Base-by-base conservation (phyloP, 2,329 filamentous ascomycete genomes). In the Apiospora malaysiana region DNA sequence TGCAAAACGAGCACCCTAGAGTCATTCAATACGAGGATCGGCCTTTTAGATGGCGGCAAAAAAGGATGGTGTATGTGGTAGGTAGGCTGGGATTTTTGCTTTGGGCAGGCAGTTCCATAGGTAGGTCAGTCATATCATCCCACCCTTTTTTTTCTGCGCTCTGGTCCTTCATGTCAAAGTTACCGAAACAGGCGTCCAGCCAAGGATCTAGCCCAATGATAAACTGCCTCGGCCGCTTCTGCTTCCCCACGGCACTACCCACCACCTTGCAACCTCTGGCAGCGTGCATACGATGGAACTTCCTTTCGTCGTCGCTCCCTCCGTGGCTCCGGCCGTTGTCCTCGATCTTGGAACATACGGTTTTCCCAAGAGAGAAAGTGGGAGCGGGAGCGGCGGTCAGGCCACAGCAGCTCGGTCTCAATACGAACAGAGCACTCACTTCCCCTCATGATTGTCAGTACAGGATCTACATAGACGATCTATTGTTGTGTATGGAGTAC, bases 131-230 rank as follows among this genome's bases (percentile, higher is more conserved):
- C 51, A 56, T 16, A 59, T 37, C 56, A 63, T 63, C 32, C 56
- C 56, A 63, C 56, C 56, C 32, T n/a, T n/a, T 40, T n/a, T 9
- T 8, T 32, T 6, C 32, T 6, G 32, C 32, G 32, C 32, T 4
- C 51, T 59, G 37, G 8, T 37, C 23, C 8, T 59, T 59, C 51
- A 27, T 59, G 32, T 63, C 32, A 23, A 21, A 40, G 56, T 63
- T 63, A 63, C 56, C 56, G 56, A 63, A 40, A 40, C 56, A 63
- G 56, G 56, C 56, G 56, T 63, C 56, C 32, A 18, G 56, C 56
- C 56, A 63, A 63, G 56, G 32, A 63, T 40, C 56, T 63, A 63
- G 56, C 56, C 56, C 56, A 63, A 63, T 63, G 56, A 63, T 63
- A 63, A 63, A 32, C 56, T 12, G 56, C 18, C 56, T 23, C 56